Conservation (phyloP, 306 rosid genomes). For the Cucurbita maxima region DNA sequence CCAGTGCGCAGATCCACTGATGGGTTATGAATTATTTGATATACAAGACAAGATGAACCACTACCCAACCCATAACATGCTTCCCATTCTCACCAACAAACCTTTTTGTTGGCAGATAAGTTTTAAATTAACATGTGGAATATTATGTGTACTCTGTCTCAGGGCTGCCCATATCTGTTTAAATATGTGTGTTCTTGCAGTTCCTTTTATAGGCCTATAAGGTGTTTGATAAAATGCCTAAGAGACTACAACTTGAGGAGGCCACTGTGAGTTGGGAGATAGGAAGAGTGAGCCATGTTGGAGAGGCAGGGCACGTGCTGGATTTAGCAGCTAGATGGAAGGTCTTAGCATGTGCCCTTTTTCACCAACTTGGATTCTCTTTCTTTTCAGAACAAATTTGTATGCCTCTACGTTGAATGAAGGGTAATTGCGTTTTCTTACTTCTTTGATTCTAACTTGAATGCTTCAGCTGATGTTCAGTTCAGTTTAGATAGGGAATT, state of each 20-base stretch:
- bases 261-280: background rate
- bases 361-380: slow-evolving; percentile 51
- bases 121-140: background rate
- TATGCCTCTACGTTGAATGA: background rate
- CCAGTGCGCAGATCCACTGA: background rate
- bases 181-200: slow-evolving; percentile 6
- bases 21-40: background rate
- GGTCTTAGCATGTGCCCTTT: slow-evolving; percentile 38
- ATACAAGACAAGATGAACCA: background rate
- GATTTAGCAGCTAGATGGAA: slow-evolving; percentile 11
- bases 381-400: slow-evolving; percentile 13
- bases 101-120: background rate
- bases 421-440: slow-evolving; percentile 4
- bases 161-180: background rate
- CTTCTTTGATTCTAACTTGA: background rate
- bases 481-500: no score
- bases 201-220: background rate
- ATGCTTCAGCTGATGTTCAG: background rate
- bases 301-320: slow-evolving; percentile 94
- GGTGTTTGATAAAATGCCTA: background rate
- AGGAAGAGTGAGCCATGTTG: slow-evolving; percentile 39
- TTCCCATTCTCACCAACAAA: background rate
- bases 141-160: background rate
- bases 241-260: background rate
- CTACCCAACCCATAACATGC: background rate